phyloP scores from a whole-genome alignment of 352 stramenopile species.

The Aphanomyces cochlioides region DNA sequence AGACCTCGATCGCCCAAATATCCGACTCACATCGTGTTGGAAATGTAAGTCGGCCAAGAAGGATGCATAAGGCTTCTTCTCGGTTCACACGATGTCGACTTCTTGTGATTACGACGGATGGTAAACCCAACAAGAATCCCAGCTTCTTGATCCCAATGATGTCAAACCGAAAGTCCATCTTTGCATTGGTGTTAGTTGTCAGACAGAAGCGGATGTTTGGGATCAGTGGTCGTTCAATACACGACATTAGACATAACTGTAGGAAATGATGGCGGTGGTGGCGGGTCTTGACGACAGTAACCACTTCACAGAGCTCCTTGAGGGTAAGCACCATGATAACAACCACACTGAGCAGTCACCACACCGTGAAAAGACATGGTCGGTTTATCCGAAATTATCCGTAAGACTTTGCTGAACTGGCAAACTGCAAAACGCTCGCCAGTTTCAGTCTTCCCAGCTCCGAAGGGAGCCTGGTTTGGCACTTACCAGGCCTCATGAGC shows the following conservation, averaged over 20 bases:
- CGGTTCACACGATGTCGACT: background rate
- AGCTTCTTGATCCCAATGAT: slow-evolving; percentile 15
- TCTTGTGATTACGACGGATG: slow-evolving; percentile 11
- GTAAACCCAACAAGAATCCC: background rate
- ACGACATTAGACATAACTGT: background rate
- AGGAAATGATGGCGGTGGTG: background rate
- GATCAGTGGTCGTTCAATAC: background rate
- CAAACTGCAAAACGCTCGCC: too few relatives aligned
- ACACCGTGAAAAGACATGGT: too few relatives aligned
- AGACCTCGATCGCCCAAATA: slow-evolving; percentile 1
- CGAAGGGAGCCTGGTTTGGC: too few relatives aligned
- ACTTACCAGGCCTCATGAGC: too few relatives aligned
- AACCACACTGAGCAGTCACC: too few relatives aligned
- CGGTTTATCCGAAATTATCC: too few relatives aligned
- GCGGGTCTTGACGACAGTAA: too few relatives aligned
- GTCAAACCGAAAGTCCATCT: slow-evolving; percentile 20
- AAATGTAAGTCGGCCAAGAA: slow-evolving; percentile 15
- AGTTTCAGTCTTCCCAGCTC: too few relatives aligned
- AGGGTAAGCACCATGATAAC: too few relatives aligned
- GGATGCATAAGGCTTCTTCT: slow-evolving; percentile 6
- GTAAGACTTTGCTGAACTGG: too few relatives aligned
- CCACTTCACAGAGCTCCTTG: too few relatives aligned
- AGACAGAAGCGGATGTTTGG: slow-evolving; percentile 44
- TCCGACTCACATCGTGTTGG: slow-evolving; percentile 11
- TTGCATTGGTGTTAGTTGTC: slow-evolving; percentile 3